Evolutionary conservation across 176 grass and related monocot species (phyloP), one percentile per base, ranked within the genome.

Genomic region (Pharus latifolius): DNA sequence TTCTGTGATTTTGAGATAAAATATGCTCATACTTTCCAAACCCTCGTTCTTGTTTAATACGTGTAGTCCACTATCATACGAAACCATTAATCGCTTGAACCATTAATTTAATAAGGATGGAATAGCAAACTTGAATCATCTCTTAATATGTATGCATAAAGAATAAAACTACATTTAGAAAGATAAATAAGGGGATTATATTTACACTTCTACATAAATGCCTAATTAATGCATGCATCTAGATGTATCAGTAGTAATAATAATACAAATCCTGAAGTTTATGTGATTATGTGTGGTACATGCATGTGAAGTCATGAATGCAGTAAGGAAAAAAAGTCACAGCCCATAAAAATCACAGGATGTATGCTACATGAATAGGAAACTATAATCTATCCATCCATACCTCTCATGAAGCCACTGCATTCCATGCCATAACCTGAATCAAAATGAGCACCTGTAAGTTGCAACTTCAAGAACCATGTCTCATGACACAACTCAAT

Each of bases 341-440:
- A n/a, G n/a, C n/a, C n/a, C n/a, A 18, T 12, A 15, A 10, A 17
- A 31, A 25, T n/a, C 24, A 27, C 40, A n/a, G n/a, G n/a, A n/a
- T 20, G 20, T 47, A 31, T 22, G 4, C 44, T 19, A 44, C n/a
- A 43, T 20, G 11, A 6, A 57, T 57, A 14, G 19, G 23, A 28
- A n/a, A 60, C 27, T 43, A n/a, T n/a, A n/a, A n/a, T n/a, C n/a
- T n/a, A n/a, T n/a, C n/a, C n/a, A n/a, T n/a, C n/a, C n/a, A n/a
- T n/a, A 92, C 85, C 94, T 91, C 56, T 93, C 94, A 98, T 98
- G 78, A 93, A 98, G 22, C 65, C 63, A 25, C 90, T 93, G 78
- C 90, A 93, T 37, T 98, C 94, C 89, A 93, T 87, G 59, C 94
- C 94, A 46, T 98, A 98, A 12, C 89, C 89, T 98, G 86, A 69